Conservation (phyloP, 202 grass and related monocot genomes). For the Cymbopogon flexuosus region DNA sequence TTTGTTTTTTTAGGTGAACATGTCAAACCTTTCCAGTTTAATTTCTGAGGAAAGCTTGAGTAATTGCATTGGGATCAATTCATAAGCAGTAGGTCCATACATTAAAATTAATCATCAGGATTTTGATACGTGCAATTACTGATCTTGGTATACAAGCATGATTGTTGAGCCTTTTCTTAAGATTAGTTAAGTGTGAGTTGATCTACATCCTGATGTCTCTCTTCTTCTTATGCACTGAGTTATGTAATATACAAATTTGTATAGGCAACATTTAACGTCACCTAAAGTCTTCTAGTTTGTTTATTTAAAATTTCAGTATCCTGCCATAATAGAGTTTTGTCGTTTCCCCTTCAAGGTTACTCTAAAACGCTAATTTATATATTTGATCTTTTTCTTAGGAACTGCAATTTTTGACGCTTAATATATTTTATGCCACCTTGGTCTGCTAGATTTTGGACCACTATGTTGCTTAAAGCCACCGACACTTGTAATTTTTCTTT, state of each 20-base stretch:
- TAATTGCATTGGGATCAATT: background rate
- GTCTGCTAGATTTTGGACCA: background rate
- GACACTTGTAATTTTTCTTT: constrained; percentile 14
- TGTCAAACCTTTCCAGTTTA: constrained; percentile 14
- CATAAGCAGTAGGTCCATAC: background rate
- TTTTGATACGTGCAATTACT: constrained; percentile 12
- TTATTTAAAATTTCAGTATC: constrained; percentile 1
- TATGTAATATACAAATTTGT: background rate
- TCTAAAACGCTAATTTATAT: background rate
- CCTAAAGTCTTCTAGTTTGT: background rate
- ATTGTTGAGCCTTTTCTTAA: background rate
- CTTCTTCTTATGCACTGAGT: background rate
- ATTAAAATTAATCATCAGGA: constrained; percentile 6
- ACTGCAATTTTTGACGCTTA: constrained; percentile 26
- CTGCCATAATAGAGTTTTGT: background rate
- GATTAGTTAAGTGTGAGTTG: background rate
- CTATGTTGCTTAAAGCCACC: constrained; percentile 19
- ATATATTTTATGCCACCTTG: constrained; percentile 1
- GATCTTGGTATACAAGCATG: constrained; percentile 2
- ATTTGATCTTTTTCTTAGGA: constrained; percentile 12
- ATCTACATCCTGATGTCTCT: background rate
- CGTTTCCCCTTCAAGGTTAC: background rate
- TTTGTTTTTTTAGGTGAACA: background rate
- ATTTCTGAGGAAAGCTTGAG: constrained; percentile 9
- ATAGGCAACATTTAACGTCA: background rate